phyloP scores from a whole-genome alignment of 1,284 basidiomycete genomes.

The Papiliotrema flavescens region DNA sequence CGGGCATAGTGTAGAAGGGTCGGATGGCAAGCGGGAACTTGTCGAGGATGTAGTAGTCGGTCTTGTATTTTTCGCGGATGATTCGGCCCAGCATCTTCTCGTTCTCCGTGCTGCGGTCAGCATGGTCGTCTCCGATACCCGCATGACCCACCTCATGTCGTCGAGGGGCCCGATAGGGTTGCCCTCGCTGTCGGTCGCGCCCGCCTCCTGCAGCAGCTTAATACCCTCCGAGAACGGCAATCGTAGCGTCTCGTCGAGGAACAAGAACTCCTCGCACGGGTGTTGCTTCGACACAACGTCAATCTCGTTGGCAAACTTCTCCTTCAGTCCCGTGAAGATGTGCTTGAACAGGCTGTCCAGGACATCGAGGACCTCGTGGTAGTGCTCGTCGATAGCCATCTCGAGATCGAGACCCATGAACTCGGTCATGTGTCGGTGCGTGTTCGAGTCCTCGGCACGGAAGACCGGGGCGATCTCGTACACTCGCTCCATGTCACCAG shows the following conservation, averaged over 20 bases:
- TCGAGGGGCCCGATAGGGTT: conserved; percentile 64
- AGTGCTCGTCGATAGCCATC: conserved; percentile 97
- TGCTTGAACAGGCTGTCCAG: conserved; percentile 77
- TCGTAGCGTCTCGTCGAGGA: conserved; percentile 72
- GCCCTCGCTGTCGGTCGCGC: conserved; percentile 56
- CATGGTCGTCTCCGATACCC: background rate
- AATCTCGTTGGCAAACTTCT: conserved; percentile 74
- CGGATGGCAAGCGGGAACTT: conserved; percentile 91
- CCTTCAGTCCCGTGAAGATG: conserved; percentile 77
- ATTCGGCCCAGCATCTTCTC: conserved; percentile 88
- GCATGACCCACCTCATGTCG: conserved; percentile 70
- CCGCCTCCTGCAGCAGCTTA: conserved; percentile 76
- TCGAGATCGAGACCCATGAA: conserved; percentile 99
- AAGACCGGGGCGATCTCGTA: conserved; percentile 96
- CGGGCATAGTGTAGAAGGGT: conserved; percentile 98
- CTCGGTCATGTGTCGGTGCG: conserved; percentile 96
- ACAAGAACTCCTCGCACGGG: conserved; percentile 86
- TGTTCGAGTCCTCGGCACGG: conserved; percentile 97
- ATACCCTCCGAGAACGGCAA: conserved; percentile 85
- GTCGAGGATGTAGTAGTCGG: conserved; percentile 97
- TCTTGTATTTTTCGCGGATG: conserved; percentile 87
- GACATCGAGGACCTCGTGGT: conserved; percentile 89
- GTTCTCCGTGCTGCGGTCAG: conserved; percentile 49
- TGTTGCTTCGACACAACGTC: conserved; percentile 78
- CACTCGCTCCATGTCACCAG: conserved; percentile 95